Evolutionary conservation across 148 eudicot species (phyloP), one percentile per base, ranked within the genome.

Genomic region (Oxyria digyna): DNA sequence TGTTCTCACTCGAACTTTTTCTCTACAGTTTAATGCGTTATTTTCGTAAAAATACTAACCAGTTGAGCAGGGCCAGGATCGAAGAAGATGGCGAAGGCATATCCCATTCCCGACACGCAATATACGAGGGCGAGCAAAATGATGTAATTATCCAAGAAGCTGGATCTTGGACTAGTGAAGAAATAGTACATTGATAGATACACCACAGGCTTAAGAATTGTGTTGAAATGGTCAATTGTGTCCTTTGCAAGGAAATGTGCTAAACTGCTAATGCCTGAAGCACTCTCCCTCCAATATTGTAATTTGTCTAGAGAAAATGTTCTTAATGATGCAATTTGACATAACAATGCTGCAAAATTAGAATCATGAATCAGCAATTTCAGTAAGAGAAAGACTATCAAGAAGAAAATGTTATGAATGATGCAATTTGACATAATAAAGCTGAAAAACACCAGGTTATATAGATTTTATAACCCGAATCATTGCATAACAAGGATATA

Each of bases 71-170:
- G 81, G 46, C 80, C 79, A 20, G 83, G 79, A 9, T 75, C 78
- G 20, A 74, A 67, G 73, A 75, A 75, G 72, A 83, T 83, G 72
- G 86, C 83, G 42, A 80, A 71, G 12, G 59, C 69, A 41, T 83
- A 83, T 24, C 81, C 86, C 75, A 83, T 83, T 50, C 86, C 86
- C 8, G 86, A 77, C 20, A 83, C 83, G 33, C 86, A 77, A 66
- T 83, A 83, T 0, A 80, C 83, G 7, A 83, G 79, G 41, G 77
- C 77, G 27, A 77, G 50, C 67, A 83, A 59, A 38, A 83, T 81
- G 13, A 77, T 11, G 71, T 83, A 75, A 41, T 75, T 75, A 67
- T 70, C 78, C 21, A 48, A 33, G 64, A 75, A 75, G 43, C 62
- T 70, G 50, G 73, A 83, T 73, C 86, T 70, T 15, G 86, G 83